Evolutionary conservation across 23 red algal species (phyloP), one percentile per base, ranked within the genome.

Genomic region (Gracilaria domingensis): DNA sequence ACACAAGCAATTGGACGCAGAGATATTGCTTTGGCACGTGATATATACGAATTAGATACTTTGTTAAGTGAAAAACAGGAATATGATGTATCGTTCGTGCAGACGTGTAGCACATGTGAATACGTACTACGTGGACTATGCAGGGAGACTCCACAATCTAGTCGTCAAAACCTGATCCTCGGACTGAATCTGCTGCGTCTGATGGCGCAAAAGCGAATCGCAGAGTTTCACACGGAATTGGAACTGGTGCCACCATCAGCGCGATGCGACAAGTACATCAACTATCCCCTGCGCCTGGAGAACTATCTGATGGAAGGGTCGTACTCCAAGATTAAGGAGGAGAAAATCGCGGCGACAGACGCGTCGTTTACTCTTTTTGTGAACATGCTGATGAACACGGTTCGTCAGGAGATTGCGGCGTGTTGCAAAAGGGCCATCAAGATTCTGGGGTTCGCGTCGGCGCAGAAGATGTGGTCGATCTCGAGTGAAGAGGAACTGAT

Each of bases 151-250:
- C 37, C 71, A 21, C 74, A 60, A 51, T 99, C 97, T 6, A 79
- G 75, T 0, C 85, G 78, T 24, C 76, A 88, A 67, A 93, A 88
- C 87, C 75, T 94, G 42, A 66, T 99, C 61, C 62, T 99, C 56
- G 93, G 85, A 17, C 85, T 99, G 37, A 96, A 96, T 66, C 81
- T 99, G 44, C 86, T 99, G 88, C 89, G 91, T 26, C 86, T 96
- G 38, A 71, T 99, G 32, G 94, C 97, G 6, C 91, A 99, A 55
- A 99, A 99, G 38, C 91, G 95, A 12, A 91, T 99, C 21, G 97
- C 91, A 6, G 95, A 99, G 87, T 96, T 96, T 53, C 97, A 99
- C 86, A 96, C 94, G 9, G 97, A 99, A 56, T 39, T 99, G 21
- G 97, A 99, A 78, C 76, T 99, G 35, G 47, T 99, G 39, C 91